Evolutionary conservation across 2,329 filamentous ascomycete genomes (phyloP).

Genomic region (Rhinocladiella similis): DNA sequence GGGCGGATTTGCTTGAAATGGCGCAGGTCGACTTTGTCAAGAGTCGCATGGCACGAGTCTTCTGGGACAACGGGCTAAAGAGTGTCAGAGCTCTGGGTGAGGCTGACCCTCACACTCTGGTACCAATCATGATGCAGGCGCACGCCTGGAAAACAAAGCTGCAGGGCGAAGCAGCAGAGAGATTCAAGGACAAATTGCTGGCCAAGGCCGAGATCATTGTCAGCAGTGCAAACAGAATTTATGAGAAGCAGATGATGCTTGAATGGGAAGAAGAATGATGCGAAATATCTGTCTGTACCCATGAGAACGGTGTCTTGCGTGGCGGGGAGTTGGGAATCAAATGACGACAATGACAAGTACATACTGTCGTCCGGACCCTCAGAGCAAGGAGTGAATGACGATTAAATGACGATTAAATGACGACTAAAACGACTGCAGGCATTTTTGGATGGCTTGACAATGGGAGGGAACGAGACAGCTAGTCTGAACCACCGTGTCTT

Average conservation of each 20-base stretch:
- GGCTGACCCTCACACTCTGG: slow-evolving; percentile 65
- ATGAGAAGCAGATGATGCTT: slow-evolving; percentile 50
- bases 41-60: slow-evolving; percentile 70
- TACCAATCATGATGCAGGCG: slow-evolving; percentile 70
- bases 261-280: slow-evolving; percentile 27
- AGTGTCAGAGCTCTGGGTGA: slow-evolving; percentile 68
- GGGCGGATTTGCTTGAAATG: slow-evolving; percentile 68
- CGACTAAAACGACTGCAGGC: too few species aligned
- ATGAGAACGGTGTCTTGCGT: not conserved
- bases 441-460: too few species aligned
- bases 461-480: too few species aligned
- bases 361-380: too few species aligned
- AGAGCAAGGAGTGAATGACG: too few species aligned
- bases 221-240: slow-evolving; percentile 67
- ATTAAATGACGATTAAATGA: too few species aligned
- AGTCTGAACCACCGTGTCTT: too few species aligned
- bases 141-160: slow-evolving; percentile 46
- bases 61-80: slow-evolving; percentile 76
- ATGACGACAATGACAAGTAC: too few species aligned
- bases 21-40: slow-evolving; percentile 74
- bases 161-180: slow-evolving; percentile 58
- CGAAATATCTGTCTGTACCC: not conserved
- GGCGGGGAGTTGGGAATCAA: too few species aligned
- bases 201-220: slow-evolving; percentile 68
- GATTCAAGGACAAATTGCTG: slow-evolving; percentile 64